Evolutionary conservation across 2,329 filamentous ascomycete genomes (phyloP).

Genomic region (Aaosphaeria pasadenensis): DNA sequence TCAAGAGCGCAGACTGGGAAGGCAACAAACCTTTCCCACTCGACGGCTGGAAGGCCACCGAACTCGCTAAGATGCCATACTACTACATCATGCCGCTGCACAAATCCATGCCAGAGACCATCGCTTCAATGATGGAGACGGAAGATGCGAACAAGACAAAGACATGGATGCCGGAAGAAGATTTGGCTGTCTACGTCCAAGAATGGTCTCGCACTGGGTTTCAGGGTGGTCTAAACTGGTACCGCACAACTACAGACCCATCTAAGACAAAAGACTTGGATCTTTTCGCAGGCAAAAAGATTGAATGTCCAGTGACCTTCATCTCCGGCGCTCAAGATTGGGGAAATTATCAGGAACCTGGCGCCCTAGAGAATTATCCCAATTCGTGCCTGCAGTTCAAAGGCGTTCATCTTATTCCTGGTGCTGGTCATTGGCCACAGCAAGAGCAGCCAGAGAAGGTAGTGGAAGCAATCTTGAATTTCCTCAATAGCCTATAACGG

Average conservation of each 20-base stretch:
- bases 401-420: slow-evolving; percentile 53
- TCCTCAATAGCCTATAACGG: slow-evolving; percentile 28
- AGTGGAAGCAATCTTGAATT: slow-evolving; percentile 45
- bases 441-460: slow-evolving; percentile 62
- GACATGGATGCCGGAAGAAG: slow-evolving; percentile 57
- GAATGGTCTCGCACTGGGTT: slow-evolving; percentile 64
- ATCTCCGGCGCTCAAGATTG: slow-evolving; percentile 64
- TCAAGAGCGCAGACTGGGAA: slow-evolving; percentile 63
- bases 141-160: slow-evolving; percentile 49
- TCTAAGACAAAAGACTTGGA: slow-evolving; percentile 51
- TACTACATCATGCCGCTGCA: slow-evolving; percentile 66
- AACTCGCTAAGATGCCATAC: slow-evolving; percentile 59
- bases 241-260: slow-evolving; percentile 57
- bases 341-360: slow-evolving; percentile 67
- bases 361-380: slow-evolving; percentile 58
- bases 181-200: slow-evolving; percentile 57
- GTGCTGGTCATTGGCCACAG: slow-evolving; percentile 68
- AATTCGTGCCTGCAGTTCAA: slow-evolving; percentile 53
- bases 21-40: slow-evolving; percentile 55
- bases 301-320: slow-evolving; percentile 60
- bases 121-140: slow-evolving; percentile 53
- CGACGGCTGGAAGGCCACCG: slow-evolving; percentile 53
- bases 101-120: slow-evolving; percentile 57
- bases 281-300: slow-evolving; percentile 58
- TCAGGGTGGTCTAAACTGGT: slow-evolving; percentile 66